Base-by-base conservation (phyloP, 495 filamentous ascomycete genomes). In the Penicillium bovifimosum region DNA sequence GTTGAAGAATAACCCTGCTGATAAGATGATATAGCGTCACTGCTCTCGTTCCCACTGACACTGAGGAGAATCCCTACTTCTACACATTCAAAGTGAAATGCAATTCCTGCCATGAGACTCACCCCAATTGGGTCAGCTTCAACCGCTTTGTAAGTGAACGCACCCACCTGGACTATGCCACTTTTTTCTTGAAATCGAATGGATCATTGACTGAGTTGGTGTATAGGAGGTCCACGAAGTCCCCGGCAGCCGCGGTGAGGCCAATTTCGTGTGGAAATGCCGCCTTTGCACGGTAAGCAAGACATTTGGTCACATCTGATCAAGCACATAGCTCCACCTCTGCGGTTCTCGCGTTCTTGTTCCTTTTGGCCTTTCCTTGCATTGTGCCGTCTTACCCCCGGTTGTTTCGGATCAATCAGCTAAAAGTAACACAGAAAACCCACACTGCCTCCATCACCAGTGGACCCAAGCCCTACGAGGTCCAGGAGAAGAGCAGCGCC, bases 71-170 rank as follows among this genome's bases (percentile, higher is more conserved):
- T 47, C 89, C 89, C 0, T 97, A 95, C 73, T 93, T 82, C 75
- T 99, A 95, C 75, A 96, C 86, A 41, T 96, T 99, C 81, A 89
- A 86, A 62, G 92, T 99, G 36, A 86, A 96, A 75, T 99, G 93
- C 69, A 95, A 86, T 9, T 95, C 91, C 20, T 99, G 93, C 67
- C 81, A 88, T 44, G 93, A 99, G 72, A 82, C 73, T 1, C 95
- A 99, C 66, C 82, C 86, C 3, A 99, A 97, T 61, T 84, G 80
- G 69, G 82, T 99, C 35, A 86, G 80, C 47, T 80, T 99, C 56
- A 95, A 80, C 67, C 86, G 95, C 29, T 95, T 91, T 73, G 93
- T 96, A 81, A 58, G 86, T 74, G 2, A 7, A 35, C 40, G 18
- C 26, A 38, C 5, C 17, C 13, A 38, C 5, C 17, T 10, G 16